Evolutionary conservation across 179 eudicot genomes (phyloP), one percentile per base, ranked within the genome.

Genomic region (Vitellaria paradoxa): DNA sequence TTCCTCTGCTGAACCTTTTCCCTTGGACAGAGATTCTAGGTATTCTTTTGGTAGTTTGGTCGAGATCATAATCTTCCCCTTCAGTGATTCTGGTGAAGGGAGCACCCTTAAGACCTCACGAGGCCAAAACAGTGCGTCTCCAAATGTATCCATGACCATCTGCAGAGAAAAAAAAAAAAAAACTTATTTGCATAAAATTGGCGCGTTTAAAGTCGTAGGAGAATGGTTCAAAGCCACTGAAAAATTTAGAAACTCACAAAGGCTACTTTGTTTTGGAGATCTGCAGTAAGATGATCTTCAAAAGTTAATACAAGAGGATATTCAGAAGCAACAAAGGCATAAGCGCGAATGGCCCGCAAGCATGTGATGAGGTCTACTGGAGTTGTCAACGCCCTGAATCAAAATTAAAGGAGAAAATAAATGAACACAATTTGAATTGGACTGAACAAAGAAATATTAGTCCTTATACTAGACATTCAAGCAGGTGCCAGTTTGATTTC

Each of bases 41-140:
- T 93, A 91, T 73, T 92, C 96, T 80, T 87, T 86, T 12, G 99
- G 98, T 76, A 98, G 99, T 75, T 96, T 96, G 49, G 99, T 96
- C 50, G 99, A 96, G 80, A 96, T 88, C 47, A 96, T 85, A 64
- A 94, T 76, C 82, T 79, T 84, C 69, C 63, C 84, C 84, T 91
- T 89, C 68, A 96, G 86, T 52, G 83, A 78, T 69, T 76, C 91
- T 7, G 99, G 99, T 37, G 99, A 96, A 26, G 98, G 99, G 59
- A 96, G 85, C 77, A 88, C 91, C 79, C 76, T 84, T 42, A 96
- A 85, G 81, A 88, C 94, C 46, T 87, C 47, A 24, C 80, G 89
- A 12, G 99, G 96, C 62, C 73, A 15, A 87, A 86, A 89, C 42
- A 96, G 89, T 26, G 85, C 83, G 21, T 86, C 89, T 65, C 90